Percentiles rank a stretch among this genome's conserved stretches.
These are phyloP conservation scores for Passiflora organensis DNA, from an alignment of 345 rosid genomes.

Conservation along the genomic window DNA sequence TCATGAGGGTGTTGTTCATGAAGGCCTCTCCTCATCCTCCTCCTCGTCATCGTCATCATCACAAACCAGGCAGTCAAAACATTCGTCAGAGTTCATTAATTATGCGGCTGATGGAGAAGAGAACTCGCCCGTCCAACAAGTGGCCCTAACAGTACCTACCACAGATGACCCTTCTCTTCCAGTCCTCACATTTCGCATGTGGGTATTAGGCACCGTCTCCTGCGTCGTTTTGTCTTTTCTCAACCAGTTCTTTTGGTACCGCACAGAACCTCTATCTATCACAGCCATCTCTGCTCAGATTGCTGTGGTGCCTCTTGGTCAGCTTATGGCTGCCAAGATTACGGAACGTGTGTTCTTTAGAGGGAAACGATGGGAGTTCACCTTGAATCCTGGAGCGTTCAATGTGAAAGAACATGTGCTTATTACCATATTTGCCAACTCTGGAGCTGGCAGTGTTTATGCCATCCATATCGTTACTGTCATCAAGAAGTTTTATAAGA, in stretches of 20 bases:
- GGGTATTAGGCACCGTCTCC: constrained; percentile 78
- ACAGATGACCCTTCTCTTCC: constrained; percentile 85
- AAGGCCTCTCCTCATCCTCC: constrained; percentile 13
- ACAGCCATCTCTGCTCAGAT: constrained; percentile 95
- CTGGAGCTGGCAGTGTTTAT: constrained; percentile 92
- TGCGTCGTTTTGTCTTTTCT: constrained; percentile 76
- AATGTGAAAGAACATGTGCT: constrained; percentile 95
- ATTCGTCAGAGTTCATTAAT: constrained; percentile 11
- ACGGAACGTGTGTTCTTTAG: constrained; percentile 58
- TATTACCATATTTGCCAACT: constrained; percentile 88
- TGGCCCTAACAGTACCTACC: constrained; percentile 83
- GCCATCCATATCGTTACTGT: constrained; percentile 85
- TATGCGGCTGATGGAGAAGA: constrained; percentile 34
- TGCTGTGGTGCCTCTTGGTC: constrained; percentile 90
- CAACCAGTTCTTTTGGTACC: constrained; percentile 94
- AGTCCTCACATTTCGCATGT: constrained; percentile 85
- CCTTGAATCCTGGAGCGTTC: constrained; percentile 90
- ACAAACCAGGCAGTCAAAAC: neutral
- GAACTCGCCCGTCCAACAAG: constrained; percentile 81
- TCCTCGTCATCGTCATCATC: constrained; percentile 17
- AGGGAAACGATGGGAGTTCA: constrained; percentile 70
- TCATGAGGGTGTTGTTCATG: constrained; percentile 2
- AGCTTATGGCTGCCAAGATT: constrained; percentile 77
- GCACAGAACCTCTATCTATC: constrained; percentile 88
- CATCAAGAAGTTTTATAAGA: constrained; percentile 78